A percentile compares a stretch with the other conserved stretches of the same genome.
phyloP scores from a whole-genome alignment of 2,329 filamentous ascomycete species.

The Cercospora beticola region DNA sequence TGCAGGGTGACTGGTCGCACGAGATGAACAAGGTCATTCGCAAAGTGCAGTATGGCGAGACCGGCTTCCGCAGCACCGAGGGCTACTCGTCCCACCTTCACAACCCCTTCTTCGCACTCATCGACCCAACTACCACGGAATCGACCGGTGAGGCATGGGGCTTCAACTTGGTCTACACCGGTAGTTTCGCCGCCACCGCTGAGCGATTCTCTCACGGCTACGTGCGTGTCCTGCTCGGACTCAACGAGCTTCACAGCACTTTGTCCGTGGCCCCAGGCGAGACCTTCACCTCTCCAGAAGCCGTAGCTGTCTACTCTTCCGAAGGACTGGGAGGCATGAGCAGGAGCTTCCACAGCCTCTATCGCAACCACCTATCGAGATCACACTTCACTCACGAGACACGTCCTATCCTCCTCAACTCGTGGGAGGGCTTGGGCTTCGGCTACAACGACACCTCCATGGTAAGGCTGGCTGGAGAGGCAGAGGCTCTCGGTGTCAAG shows the following conservation, averaged over 20 bases:
- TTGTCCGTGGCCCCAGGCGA: slow-evolving; percentile 58
- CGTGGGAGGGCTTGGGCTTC: slow-evolving; percentile 64
- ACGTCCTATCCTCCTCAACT: slow-evolving; percentile 61
- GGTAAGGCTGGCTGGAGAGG: slow-evolving; percentile 55
- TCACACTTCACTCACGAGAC: slow-evolving; percentile 55
- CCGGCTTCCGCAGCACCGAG: slow-evolving; percentile 58
- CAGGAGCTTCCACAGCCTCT: slow-evolving; percentile 60
- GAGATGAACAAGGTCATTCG: slow-evolving; percentile 55
- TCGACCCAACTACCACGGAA: slow-evolving; percentile 59
- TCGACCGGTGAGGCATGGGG: slow-evolving; percentile 62
- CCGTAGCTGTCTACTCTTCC: slow-evolving; percentile 61
- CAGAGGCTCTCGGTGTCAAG: slow-evolving; percentile 60
- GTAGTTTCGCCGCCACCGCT: slow-evolving; percentile 61
- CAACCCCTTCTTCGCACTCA: slow-evolving; percentile 63
- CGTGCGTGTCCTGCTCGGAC: slow-evolving; percentile 59
- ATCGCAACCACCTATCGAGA: slow-evolving; percentile 60
- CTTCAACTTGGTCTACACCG: slow-evolving; percentile 64
- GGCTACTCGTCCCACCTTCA: slow-evolving; percentile 65
- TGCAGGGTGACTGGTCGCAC: slow-evolving; percentile 61
- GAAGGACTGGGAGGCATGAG: slow-evolving; percentile 63
- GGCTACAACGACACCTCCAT: slow-evolving; percentile 59
- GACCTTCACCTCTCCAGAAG: slow-evolving; percentile 61
- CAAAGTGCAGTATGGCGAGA: slow-evolving; percentile 56
- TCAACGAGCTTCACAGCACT: slow-evolving; percentile 62
- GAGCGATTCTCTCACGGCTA: slow-evolving; percentile 63